A percentile compares a stretch with the other conserved stretches of the same genome.
Evolutionary conservation across 371 early-diverging fungal species (phyloP).

Genomic region (Mucor irregularis): DNA sequence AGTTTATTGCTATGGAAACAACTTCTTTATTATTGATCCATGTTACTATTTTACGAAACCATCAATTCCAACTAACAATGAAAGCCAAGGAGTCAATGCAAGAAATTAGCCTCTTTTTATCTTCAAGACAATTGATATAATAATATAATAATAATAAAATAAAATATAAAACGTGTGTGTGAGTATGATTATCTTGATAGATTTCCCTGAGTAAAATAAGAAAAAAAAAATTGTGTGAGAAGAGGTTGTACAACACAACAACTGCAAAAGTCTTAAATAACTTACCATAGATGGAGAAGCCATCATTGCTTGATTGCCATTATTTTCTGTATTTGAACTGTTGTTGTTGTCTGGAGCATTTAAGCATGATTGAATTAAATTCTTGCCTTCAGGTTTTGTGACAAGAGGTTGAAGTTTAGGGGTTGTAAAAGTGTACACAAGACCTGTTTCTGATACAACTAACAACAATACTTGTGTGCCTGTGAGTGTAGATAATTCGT

Average conservation of each 20-base stretch:
- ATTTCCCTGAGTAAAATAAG: not conserved
- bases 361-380: slow-evolving; percentile 90
- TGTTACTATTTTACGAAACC: slow-evolving; percentile 16
- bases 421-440: slow-evolving; percentile 97
- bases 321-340: slow-evolving; percentile 61
- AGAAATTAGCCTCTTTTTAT: slow-evolving; percentile 7
- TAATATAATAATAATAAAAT: not conserved
- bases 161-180: not conserved
- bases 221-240: slow-evolving; percentile 6
- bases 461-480: slow-evolving; percentile 94
- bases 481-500: slow-evolving; percentile 92
- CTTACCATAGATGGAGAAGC: slow-evolving; percentile 11
- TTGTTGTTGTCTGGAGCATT: slow-evolving; percentile 75
- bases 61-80: slow-evolving; percentile 19
- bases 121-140: slow-evolving; percentile 5
- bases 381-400: slow-evolving; percentile 88
- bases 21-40: slow-evolving; percentile 13
- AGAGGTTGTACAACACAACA: too few species aligned
- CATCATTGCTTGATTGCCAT: slow-evolving; percentile 56
- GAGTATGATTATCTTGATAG: not conserved
- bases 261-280: not conserved
- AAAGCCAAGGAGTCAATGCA: slow-evolving; percentile 5
- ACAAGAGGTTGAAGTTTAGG: slow-evolving; percentile 94
- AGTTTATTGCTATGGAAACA: slow-evolving; percentile 28
- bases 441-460: slow-evolving; percentile 94